These are phyloP conservation scores for Acer campestre DNA, from an alignment of 345 rosid genomes.

Conservation along the genomic window DNA sequence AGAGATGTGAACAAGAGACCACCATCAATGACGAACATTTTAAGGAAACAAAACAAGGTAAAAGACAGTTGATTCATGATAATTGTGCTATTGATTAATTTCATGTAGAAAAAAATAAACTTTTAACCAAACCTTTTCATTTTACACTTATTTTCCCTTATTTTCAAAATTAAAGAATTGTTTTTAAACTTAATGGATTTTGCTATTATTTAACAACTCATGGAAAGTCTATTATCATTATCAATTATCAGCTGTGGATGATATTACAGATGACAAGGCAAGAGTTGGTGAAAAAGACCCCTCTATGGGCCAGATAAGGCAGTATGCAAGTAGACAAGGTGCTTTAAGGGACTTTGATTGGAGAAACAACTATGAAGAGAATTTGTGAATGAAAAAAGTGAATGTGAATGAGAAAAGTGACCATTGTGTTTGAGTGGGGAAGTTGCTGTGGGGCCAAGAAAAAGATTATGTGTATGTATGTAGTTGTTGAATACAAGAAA, in stretches of 20 bases:
- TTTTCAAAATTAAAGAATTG: too few relatives aligned
- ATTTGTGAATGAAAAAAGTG: constrained; percentile 1
- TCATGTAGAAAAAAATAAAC: neutral
- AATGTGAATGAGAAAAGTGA: constrained; percentile 2
- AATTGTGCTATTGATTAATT: too few relatives aligned
- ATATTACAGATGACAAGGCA: neutral
- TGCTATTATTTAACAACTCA: too few relatives aligned
- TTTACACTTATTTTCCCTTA: too few relatives aligned
- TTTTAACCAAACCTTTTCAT: neutral
- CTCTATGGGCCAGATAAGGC: constrained; percentile 21
- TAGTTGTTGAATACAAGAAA: constrained; percentile 27
- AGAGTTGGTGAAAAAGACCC: constrained; percentile 2
- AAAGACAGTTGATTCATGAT: neutral
- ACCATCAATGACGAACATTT: neutral
- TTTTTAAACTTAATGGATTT: too few relatives aligned
- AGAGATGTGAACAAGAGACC: constrained; percentile 16
- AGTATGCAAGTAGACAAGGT: constrained; percentile 31
- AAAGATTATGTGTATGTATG: constrained; percentile 11
- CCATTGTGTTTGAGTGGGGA: constrained; percentile 1
- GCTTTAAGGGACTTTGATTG: constrained; percentile 30
- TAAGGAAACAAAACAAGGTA: constrained; percentile 8
- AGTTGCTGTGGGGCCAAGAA: constrained; percentile 17
- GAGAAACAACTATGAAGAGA: constrained; percentile 3
- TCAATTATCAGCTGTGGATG: neutral
- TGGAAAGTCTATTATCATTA: too few relatives aligned